Base-by-base conservation (phyloP, 257 asterid genomes). In the Salvia splendens region DNA sequence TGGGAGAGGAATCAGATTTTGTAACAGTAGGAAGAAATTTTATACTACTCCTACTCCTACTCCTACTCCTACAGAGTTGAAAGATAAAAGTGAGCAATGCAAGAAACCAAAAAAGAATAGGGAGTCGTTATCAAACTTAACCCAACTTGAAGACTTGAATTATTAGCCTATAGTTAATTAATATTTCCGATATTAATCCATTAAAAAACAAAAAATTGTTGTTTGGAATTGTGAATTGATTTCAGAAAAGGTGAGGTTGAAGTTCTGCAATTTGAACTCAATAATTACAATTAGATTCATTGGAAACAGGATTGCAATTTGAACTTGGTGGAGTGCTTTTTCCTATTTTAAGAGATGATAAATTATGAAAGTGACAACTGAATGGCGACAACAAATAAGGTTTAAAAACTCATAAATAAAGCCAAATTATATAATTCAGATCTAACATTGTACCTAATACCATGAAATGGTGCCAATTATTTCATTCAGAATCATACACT, bases 351-450 rank as follows among this genome's bases (percentile, higher is more conserved):
- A 24, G 6, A 10, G 60, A 60, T 47, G 55, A 61, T 52, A 20
- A 52, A 33, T 59, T 35, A 46, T 74, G 75, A 55, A 66, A 70
- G 72, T 55, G 69, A 74, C 76, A 69, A 56, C 12, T 54, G 12
- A 57, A 58, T 33, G 20, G 24, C 17, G 66, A 41, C 30, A 24
- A 24, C 52, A 67, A 9, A 49, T 61, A 28, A 40, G 32, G 32
- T 6, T 17, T 7, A 17, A 64, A 24, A 48, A 47, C 20, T 42
- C 57, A 67, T 24, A 0, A 24, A 24, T 24, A 3, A 24, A 24
- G 30, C 30, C 30, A 24, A 24, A 24, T 24, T 24, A 24, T 24
- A 24, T 24, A 2, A 24, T 24, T 24, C 30, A 24, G 30, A 24
- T 24, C 30, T 24, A 24, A 24, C 30, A 24, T 24, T 24, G 30